These are phyloP conservation scores for Incumbomyces delicatus DNA, from an alignment of 2,329 filamentous ascomycete species.

Conservation along the genomic window DNA sequence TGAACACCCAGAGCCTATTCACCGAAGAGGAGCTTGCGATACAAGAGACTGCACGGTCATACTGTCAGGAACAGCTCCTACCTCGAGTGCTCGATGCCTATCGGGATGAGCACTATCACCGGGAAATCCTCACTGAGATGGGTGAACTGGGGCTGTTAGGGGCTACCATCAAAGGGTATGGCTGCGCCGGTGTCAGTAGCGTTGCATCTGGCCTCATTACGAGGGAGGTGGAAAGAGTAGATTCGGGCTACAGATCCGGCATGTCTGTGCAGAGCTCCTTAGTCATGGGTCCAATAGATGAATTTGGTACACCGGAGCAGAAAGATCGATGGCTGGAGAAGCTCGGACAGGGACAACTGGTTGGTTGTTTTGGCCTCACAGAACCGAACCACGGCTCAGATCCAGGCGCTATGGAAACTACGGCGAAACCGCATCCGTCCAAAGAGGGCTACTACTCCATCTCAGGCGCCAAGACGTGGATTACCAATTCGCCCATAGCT, in stretches of 20 bases:
- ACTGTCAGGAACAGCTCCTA: slow-evolving; percentile 81
- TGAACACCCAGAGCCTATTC: slow-evolving; percentile 62
- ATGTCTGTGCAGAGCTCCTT: slow-evolving; percentile 91
- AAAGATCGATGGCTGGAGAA: slow-evolving; percentile 74
- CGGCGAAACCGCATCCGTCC: slow-evolving; percentile 71
- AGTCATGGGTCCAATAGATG: slow-evolving; percentile 86
- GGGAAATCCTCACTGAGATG: slow-evolving; percentile 81
- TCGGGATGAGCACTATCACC: slow-evolving; percentile 76
- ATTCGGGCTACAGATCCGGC: slow-evolving; percentile 82
- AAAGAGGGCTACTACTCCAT: slow-evolving; percentile 74
- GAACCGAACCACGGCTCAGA: slow-evolving; percentile 91
- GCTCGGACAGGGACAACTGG: slow-evolving; percentile 70
- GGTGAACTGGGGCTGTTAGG: slow-evolving; percentile 82
- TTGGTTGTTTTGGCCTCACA: slow-evolving; percentile 82
- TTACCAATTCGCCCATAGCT: slow-evolving; percentile 85
- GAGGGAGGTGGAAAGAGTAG: slow-evolving; percentile 78
- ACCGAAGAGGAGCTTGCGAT: slow-evolving; percentile 90
- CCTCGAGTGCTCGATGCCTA: slow-evolving; percentile 83
- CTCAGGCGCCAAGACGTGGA: slow-evolving; percentile 85
- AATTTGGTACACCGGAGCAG: slow-evolving; percentile 76
- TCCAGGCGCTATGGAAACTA: slow-evolving; percentile 81
- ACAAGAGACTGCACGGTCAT: slow-evolving; percentile 79
- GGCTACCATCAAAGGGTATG: slow-evolving; percentile 77
- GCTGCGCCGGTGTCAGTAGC: slow-evolving; percentile 76
- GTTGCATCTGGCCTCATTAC: slow-evolving; percentile 87